phyloP scores from a whole-genome alignment of 176 grass and related monocot genomes.

The Paspalum notatum region DNA sequence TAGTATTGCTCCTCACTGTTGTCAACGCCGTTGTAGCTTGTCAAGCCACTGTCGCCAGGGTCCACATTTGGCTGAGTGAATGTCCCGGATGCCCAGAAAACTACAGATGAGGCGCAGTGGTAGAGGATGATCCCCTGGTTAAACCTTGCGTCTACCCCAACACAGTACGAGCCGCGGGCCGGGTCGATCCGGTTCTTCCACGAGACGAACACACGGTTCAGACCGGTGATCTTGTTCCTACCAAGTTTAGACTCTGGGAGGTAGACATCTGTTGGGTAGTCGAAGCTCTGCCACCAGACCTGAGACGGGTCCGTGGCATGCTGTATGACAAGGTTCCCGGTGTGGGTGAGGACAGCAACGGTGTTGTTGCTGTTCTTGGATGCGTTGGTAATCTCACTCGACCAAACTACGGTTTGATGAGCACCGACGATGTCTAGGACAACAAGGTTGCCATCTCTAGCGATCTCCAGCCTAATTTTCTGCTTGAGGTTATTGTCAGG shows the following conservation, averaged over 20 bases:
- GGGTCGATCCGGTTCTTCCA: neutral
- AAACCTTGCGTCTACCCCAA: neutral
- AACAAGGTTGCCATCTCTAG: neutral
- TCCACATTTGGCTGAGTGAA: no score
- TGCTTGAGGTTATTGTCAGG: neutral
- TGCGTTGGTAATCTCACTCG: no score
- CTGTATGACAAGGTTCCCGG: neutral
- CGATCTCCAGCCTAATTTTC: neutral
- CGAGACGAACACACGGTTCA: neutral
- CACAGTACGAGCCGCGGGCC: neutral
- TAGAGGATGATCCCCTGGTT: accelerated
- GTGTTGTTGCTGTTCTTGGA: neutral
- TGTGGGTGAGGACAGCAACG: neutral
- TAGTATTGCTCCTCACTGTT: no score
- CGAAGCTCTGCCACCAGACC: constrained; percentile 4
- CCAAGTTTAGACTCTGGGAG: neutral
- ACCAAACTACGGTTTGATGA: neutral
- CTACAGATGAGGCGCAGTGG: neutral
- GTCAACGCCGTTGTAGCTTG: no score
- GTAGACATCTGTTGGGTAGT: neutral
- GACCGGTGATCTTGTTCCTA: neutral
- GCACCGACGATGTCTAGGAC: neutral
- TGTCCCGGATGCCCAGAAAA: neutral
- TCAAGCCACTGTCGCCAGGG: no score
- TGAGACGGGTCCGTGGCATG: no score